Conservation (phyloP, 495 filamentous ascomycete genomes). For the Terfezia boudieri region DNA sequence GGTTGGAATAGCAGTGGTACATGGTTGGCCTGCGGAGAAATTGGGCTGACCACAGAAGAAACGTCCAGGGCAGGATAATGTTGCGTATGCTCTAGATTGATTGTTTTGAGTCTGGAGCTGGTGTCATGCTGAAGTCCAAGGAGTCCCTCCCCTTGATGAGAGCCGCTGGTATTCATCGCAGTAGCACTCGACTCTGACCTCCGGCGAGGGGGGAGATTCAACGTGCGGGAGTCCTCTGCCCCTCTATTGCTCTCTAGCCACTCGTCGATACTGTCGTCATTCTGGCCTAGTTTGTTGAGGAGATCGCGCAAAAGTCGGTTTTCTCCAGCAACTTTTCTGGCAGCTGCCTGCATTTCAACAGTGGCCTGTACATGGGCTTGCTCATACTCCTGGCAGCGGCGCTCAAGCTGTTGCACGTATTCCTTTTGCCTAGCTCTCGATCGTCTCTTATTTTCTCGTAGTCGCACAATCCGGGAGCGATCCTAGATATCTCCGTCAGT, state of each 20-base stretch:
- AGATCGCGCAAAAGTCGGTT: constrained; percentile 26
- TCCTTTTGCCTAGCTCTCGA: constrained; percentile 40
- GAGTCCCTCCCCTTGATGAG: not conserved
- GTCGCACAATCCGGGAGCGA: constrained; percentile 1
- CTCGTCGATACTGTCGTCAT: constrained; percentile 19
- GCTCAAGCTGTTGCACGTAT: constrained; percentile 37
- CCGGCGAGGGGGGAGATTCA: not conserved
- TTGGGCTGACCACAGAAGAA: not conserved
- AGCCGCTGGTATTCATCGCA: not conserved
- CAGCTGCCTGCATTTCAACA: constrained; percentile 30
- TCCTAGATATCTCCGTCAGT: not conserved
- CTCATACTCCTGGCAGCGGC: constrained; percentile 27
- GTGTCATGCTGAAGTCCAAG: not conserved
- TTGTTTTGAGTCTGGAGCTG: no score
- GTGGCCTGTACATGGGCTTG: constrained; percentile 26
- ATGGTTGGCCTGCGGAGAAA: not conserved
- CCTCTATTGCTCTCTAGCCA: constrained; percentile 5
- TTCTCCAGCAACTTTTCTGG: constrained; percentile 27
- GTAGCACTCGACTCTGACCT: not conserved
- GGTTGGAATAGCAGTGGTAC: not conserved
- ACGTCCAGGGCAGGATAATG: no score
- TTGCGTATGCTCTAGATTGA: no score
- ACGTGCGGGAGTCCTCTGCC: not conserved
- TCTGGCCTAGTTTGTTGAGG: constrained; percentile 19
- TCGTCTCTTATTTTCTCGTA: constrained; percentile 43